These are phyloP conservation scores for Rhypophila decipiens DNA, from an alignment of 495 filamentous ascomycete species.

Conservation along the genomic window DNA sequence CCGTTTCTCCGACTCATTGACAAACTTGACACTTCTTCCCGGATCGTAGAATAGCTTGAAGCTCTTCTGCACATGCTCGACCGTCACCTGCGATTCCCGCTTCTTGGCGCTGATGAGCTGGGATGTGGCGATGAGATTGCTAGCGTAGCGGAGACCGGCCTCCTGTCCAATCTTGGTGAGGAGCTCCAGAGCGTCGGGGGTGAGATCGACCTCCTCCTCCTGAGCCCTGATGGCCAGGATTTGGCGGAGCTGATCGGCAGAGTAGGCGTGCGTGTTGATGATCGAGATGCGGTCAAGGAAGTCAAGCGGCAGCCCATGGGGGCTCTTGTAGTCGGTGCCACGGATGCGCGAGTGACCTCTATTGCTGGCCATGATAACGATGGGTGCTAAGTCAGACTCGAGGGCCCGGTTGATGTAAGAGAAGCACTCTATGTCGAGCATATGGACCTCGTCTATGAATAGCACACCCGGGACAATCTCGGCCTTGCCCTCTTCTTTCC, in stretches of 20 bases:
- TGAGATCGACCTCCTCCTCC: constrained; percentile 91
- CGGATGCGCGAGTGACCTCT: constrained; percentile 86
- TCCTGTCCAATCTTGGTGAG: constrained; percentile 94
- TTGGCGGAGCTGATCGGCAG: constrained; percentile 75
- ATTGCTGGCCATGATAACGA: constrained; percentile 99
- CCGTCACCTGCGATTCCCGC: constrained; percentile 66
- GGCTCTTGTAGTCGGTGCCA: constrained; percentile 84
- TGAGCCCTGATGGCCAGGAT: constrained; percentile 87
- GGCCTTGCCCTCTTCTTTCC: constrained; percentile 98
- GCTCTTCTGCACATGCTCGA: constrained; percentile 86
- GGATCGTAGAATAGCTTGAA: constrained; percentile 93
- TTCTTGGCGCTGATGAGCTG: constrained; percentile 74
- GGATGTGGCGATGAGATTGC: constrained; percentile 92
- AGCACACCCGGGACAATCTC: constrained; percentile 96
- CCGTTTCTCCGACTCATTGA: constrained; percentile 81
- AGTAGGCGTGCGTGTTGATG: constrained; percentile 90
- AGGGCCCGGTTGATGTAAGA: constrained; percentile 96
- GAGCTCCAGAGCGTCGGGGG: constrained; percentile 79
- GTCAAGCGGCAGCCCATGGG: constrained; percentile 90
- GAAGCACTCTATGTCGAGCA: constrained; percentile 99
- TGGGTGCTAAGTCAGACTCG: constrained; percentile 87
- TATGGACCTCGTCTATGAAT: constrained; percentile 99
- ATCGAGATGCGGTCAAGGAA: constrained; percentile 96
- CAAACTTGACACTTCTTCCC: constrained; percentile 78
- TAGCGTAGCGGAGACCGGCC: constrained; percentile 84